Base-by-base conservation (phyloP, 2,329 filamentous ascomycete species). In the Botrytis elliptica region DNA sequence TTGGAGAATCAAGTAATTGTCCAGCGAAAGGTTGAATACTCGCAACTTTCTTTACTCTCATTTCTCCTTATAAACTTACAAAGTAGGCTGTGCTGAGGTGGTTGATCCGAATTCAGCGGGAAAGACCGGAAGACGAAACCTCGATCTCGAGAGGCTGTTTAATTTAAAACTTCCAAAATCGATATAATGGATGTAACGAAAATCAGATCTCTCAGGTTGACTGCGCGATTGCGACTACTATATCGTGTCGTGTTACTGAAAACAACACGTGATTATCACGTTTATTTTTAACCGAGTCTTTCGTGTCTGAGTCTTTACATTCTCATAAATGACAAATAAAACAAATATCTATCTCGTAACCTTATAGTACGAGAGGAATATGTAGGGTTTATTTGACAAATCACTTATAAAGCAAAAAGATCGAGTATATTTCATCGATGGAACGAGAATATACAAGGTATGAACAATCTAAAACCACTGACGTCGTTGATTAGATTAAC, bases 401-500 rank as follows among this genome's bases (percentile, higher is more conserved):
- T 18, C 49, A 68, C 40, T 55, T 38, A 55, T 68, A 1, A 55
- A 68, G 36, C 49, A 40, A 55, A 55, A 20, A 40, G 33, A 52
- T 25, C 7, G 2, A 18, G n/a, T 29, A 7, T 20, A 40, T 40
- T 16, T 6, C 2, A n/a, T 20, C 22, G 18, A 57, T 40, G 10
- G 9, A 18, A 38, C 33, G n/a, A 64, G 18, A 22, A 52, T 20
- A 25, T 52, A 38, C 44, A 49, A 49, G 42, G 42, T 36, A 49
- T 33, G n/a, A 10, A 36, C 42, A 25, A 66, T 46, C 44, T 38
- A 29, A 29, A 64, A n/a, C 40, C 25, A 67, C 65, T 68, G 65
- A 68, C 65, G 65, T 68, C 65, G 65, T 68, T 68, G 65, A 68
- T 55, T 57, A 40, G 36, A 42, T 5, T 29, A 33, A 55, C 4